Evolutionary conservation across 352 stramenopile genomes (phyloP), one percentile per base, ranked within the genome.

Genomic region (Globisporangium camurandrum): DNA sequence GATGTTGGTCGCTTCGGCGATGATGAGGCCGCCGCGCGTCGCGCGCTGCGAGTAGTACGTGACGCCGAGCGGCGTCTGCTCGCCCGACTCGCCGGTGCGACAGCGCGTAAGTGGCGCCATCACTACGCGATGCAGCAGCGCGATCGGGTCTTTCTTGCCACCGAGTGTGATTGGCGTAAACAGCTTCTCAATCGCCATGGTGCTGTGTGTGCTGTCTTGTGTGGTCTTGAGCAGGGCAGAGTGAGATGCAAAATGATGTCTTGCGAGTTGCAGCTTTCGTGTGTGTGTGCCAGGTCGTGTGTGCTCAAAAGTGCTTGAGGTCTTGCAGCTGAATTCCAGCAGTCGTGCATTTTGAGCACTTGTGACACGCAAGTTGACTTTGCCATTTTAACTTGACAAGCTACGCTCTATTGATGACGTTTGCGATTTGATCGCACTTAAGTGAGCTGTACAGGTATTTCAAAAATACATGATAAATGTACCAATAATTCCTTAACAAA

Each of bases 41-140:
- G 67, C 49, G 24, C 67, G 56, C 46, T 77, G 63, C 14, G 30
- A 47, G 45, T 79, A 79, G 60, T 79, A 78, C 30, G 46, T 57
- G 17, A 38, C 53, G 17, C 43, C 51, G 27, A 71, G 54, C 1
- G 43, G 41, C 11, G 41, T 53, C 20, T 53, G 62, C 16, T 63
- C 46, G 12, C 50, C 50, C 9, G 51, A 49, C 16, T 46, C 53
- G 33, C 41, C 60, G 20, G 33, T 42, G 17, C 31, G 61, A 16
- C 51, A 19, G 27, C 41, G 59, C 42, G 69, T 80, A 14, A 80
- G 44, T 14, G 69, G 69, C 20, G 69, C 69, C 51, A 80, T 64
- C 33, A 68, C 61, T 26, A 79, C 55, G 46, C 67, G 63, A 51
- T 79, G 62, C 23, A 62, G 45, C 23, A 79, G 56, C 38, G 43